Base-by-base conservation (phyloP, 495 filamentous ascomycete genomes). In the Penicillium pancosmium region DNA sequence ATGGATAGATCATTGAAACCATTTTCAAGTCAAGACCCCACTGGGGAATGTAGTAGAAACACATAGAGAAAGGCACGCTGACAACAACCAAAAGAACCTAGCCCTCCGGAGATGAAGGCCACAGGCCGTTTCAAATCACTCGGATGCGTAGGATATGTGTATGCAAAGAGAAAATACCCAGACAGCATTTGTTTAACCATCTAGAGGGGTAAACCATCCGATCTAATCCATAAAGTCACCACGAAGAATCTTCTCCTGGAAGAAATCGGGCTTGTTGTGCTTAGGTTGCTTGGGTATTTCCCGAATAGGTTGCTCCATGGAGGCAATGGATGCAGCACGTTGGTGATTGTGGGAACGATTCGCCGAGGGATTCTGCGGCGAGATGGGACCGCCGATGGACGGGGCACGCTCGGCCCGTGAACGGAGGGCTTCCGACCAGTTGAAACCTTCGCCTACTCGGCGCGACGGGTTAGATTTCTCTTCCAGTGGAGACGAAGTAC, bases 191-290 rank as follows among this genome's bases (percentile, higher is more conserved):
- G 23, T 23, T 23, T 4, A 23, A 23, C 23, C 23, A 23, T 23
- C 23, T 23, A 23, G 23, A 23, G 23, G 23, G 23, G 23, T 23
- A 50, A 33, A 50, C 19, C 19, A n/a, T 31, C 27, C 36, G 1
- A n/a, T 38, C 50, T 80, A 98, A 67, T 98, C 94, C 92, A 98
- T 97, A 68, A 98, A 97, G 65, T 98, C 94, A 34, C 94, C 94
- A 73, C 95, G 93, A 57, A 98, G 79, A 62, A 98, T 97, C 60
- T 96, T 85, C 81, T 98, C 94, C 74, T 96, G 91, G 78, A 97
- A 92, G 63, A 86, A 87, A 77, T 98, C 94, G 13, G 92, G 91
- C 69, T 91, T 88, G 56, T 80, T 84, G 57, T 84, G 81, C 69
- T 84, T 83, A 13, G 85, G 84, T 44, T 87, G 82, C 25, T 79